Evolutionary conservation across 306 rosid species (phyloP), one percentile per base, ranked within the genome.

Genomic region (Cucumis cinereus): DNA sequence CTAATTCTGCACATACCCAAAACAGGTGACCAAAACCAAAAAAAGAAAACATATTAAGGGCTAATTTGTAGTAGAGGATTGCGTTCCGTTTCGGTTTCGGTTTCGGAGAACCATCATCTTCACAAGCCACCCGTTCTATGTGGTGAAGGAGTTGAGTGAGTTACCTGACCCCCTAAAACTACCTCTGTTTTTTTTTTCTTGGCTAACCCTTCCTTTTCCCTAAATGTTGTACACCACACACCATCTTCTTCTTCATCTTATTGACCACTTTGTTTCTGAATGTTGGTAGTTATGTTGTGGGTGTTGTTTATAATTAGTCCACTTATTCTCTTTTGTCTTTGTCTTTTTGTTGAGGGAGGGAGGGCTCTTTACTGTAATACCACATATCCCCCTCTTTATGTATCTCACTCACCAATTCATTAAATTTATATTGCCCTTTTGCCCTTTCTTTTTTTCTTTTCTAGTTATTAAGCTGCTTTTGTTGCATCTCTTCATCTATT

Each of bases 1-100:
- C 75, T 70, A 70, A 70, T 70, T 70, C 75, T 70, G 75, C 75
- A 70, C 75, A 70, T 70, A 70, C 57, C 38, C 20, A 26, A 45
- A 45, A 70, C 75, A 70, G 24, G 68, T 30, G 23, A 61, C 50
- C 35, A 30, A 30, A 45, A 45, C 49, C 16, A 10, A 47, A 15
- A 49, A 15, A 1, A 5, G 5, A 49, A 15, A 3, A 16, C 17
- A 1, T 3, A 30, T 30, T 30, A 33, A 30, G 19, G 54, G 75
- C 75, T 70, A 70, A 45, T 24, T 50, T 54, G 26, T 63, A 66
- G 75, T 23, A 43, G 35, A 47, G 41, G 45, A 23, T 2, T 24
- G 63, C n/a, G 2, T 24, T 22, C 47, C 0, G 14, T 41, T 1
- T 43, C 5, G 16, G 50, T 45, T 3, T 58, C 6, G 35, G 45